These are phyloP conservation scores for Colletotrichum spinosum DNA, from an alignment of 2,329 filamentous ascomycete genomes.

Conservation along the genomic window DNA sequence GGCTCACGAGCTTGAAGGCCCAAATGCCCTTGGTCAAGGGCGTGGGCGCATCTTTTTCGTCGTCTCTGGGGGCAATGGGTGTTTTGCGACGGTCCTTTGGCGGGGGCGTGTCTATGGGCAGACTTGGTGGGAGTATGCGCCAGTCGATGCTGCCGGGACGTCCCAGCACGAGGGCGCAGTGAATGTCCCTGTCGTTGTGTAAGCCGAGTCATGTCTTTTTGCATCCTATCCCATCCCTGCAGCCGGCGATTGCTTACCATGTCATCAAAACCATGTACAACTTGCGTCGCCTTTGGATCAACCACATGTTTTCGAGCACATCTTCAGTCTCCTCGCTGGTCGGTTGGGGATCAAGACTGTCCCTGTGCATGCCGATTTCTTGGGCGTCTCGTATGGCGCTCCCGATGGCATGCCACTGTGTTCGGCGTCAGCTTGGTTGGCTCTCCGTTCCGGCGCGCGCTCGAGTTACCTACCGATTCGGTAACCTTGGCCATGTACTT, in stretches of 20 bases:
- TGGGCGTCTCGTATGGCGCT: conserved; percentile 71
- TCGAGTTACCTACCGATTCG: conserved; percentile 58
- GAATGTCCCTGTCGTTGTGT: conserved; percentile 60
- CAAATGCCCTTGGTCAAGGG: conserved; percentile 66
- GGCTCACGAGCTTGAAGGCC: conserved; percentile 59
- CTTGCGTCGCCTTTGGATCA: conserved; percentile 63
- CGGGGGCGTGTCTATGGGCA: conserved; percentile 65
- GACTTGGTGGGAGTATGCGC: conserved; percentile 57
- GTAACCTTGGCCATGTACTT: conserved; percentile 71
- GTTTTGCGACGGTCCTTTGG: conserved; percentile 60
- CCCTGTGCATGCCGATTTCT: conserved; percentile 70
- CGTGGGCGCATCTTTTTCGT: conserved; percentile 64
- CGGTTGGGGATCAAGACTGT: conserved; percentile 63
- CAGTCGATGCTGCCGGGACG: conserved; percentile 67
- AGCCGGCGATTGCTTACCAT: conserved; percentile 43
- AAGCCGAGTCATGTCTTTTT: conserved; percentile 26
- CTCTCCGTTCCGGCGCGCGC: not conserved
- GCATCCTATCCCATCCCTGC: conserved; percentile 17
- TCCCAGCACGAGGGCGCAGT: conserved; percentile 65
- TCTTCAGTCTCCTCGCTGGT: conserved; percentile 58
- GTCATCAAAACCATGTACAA: conserved; percentile 66
- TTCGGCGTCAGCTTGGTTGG: conserved; percentile 1
- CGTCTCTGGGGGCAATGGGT: conserved; percentile 59
- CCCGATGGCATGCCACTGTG: conserved; percentile 66
- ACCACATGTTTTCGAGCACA: conserved; percentile 68